Conservation (phyloP, 2,329 filamentous ascomycete species). For the Lecanicillium sp. region DNA sequence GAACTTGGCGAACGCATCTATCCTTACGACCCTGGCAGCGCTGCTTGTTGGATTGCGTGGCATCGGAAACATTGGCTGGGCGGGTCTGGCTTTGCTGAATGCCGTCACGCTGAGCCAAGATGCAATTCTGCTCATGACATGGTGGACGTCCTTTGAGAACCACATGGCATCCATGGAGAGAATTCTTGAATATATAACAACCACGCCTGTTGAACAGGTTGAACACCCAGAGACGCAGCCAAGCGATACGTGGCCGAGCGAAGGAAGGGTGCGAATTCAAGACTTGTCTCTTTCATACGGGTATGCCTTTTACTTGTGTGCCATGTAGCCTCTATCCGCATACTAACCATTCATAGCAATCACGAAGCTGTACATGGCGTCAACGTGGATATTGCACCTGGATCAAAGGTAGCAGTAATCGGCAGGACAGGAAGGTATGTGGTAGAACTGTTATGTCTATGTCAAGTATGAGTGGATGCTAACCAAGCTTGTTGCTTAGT, state of each 20-base stretch:
- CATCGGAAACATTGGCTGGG: background rate
- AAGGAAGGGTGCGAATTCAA: background rate
- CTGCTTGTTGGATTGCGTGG: slow-evolving; percentile 2
- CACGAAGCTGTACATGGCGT: background rate
- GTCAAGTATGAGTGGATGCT: too few relatives aligned
- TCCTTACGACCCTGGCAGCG: background rate
- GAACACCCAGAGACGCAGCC: background rate
- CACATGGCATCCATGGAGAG: slow-evolving; percentile 4
- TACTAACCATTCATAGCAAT: background rate
- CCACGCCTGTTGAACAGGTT: background rate
- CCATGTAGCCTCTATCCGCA: too few relatives aligned
- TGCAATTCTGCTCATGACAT: background rate
- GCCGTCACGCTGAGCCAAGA: slow-evolving; percentile 2
- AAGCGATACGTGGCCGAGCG: background rate
- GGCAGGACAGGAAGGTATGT: slow-evolving; percentile 4
- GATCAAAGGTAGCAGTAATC: slow-evolving; percentile 1
- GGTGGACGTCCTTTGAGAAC: slow-evolving; percentile 4
- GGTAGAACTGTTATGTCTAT: too few relatives aligned
- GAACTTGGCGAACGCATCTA: background rate
- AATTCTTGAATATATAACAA: background rate
- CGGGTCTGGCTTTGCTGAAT: slow-evolving; percentile 2
- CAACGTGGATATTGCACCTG: background rate
- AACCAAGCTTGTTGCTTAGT: background rate
- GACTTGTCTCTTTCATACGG: background rate
- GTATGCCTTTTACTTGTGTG: background rate